A percentile compares a stretch with the other conserved stretches of the same genome.
Conservation (phyloP, 2,329 filamentous ascomycete genomes). For the Aureobasidium sp. region DNA sequence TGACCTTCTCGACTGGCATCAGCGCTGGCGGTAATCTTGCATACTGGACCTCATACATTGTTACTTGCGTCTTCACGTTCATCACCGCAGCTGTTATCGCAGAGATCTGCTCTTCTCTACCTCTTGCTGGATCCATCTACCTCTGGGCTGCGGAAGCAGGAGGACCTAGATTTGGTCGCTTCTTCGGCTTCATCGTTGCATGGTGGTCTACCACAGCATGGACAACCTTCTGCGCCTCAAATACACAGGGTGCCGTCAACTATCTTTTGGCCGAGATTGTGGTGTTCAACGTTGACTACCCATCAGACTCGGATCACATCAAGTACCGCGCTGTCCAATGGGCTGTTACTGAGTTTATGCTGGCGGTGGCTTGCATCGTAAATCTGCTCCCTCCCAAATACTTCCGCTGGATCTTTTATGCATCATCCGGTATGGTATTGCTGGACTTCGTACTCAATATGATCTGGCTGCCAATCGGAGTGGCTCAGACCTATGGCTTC, state of each 20-base stretch:
- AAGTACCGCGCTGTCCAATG: conserved; percentile 54
- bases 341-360: conserved; percentile 42
- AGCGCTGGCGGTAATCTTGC: conserved; percentile 52
- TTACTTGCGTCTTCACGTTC: conserved; percentile 52
- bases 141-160: conserved; percentile 53
- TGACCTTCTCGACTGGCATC: conserved; percentile 53
- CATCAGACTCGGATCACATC: conserved; percentile 42
- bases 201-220: conserved; percentile 57
- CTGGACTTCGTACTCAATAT: conserved; percentile 52
- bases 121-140: conserved; percentile 52
- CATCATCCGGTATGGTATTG: conserved; percentile 43
- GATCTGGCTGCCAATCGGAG: conserved; percentile 53
- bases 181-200: conserved; percentile 52
- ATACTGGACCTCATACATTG: conserved; percentile 53
- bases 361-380: conserved; percentile 32
- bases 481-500: conserved; percentile 48
- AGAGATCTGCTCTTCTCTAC: conserved; percentile 52
- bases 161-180: conserved; percentile 44
- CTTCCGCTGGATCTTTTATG: conserved; percentile 43
- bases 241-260: conserved; percentile 30
- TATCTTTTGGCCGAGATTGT: conserved; percentile 42
- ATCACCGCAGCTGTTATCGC: conserved; percentile 54
- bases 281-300: conserved; percentile 45
- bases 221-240: conserved; percentile 40
- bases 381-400: conserved; percentile 31